phyloP scores from a whole-genome alignment of 352 stramenopile genomes.

The Globisporangium acanthophoron region DNA sequence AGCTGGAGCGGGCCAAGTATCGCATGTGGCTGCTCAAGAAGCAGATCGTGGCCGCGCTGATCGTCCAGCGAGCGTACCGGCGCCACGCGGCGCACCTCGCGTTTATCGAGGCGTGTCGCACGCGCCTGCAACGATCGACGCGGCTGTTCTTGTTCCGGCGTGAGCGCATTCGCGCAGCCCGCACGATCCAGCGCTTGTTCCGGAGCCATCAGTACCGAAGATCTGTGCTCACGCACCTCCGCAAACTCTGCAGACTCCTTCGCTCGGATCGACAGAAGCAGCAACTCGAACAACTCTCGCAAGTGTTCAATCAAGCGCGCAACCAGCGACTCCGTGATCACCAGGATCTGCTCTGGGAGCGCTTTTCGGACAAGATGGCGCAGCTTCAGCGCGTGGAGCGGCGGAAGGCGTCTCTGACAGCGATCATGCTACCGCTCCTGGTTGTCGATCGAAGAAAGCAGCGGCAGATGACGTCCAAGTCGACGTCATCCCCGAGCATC shows the following conservation, averaged over 20 bases:
- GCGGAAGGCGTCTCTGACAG: not conserved
- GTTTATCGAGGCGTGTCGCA: conserved; percentile 19
- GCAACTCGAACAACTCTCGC: conserved; percentile 19
- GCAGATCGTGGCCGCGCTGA: conserved; percentile 18
- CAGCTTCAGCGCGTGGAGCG: conserved; percentile 10
- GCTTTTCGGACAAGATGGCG: conserved; percentile 7
- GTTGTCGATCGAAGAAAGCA: not conserved
- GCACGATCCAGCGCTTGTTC: conserved; percentile 29
- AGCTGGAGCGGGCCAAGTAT: conserved; percentile 6
- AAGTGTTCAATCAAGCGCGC: conserved; percentile 21
- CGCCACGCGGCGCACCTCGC: conserved; percentile 16
- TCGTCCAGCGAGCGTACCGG: conserved; percentile 34
- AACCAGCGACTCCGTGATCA: not conserved
- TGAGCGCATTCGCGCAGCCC: conserved; percentile 18
- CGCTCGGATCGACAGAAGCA: conserved; percentile 19
- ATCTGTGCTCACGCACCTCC: conserved; percentile 19
- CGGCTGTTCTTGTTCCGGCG: conserved; percentile 33
- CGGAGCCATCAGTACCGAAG: conserved; percentile 30
- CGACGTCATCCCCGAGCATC: no score
- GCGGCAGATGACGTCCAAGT: not conserved
- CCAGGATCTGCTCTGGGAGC: conserved; percentile 13
- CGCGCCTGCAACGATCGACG: conserved; percentile 22
- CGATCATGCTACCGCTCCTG: conserved; percentile 1
- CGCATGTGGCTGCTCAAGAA: conserved; percentile 14
- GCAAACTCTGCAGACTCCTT: conserved; percentile 25